Conservation (phyloP, 2,329 filamentous ascomycete genomes). For the Fusarium nygamai region DNA sequence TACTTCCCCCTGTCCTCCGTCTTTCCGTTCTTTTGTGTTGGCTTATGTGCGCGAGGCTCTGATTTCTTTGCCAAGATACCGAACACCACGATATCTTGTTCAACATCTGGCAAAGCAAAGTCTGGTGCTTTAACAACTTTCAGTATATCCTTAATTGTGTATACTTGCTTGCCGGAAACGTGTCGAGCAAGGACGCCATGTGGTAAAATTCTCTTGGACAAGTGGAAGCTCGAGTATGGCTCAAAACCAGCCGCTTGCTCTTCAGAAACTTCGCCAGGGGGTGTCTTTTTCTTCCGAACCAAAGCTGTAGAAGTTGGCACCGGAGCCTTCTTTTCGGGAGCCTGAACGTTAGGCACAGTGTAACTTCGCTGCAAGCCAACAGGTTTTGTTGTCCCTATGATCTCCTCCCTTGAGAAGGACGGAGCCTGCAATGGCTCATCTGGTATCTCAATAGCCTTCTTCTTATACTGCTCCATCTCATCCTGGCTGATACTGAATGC, state of each 20-base stretch:
- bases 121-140: conserved; percentile 83
- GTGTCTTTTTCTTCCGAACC: conserved; percentile 26
- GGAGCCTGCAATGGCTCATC: conserved; percentile 58
- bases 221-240: conserved; percentile 84
- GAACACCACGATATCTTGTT: conserved; percentile 90
- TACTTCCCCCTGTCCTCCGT: conserved; percentile 79
- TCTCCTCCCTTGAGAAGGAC: conserved; percentile 71
- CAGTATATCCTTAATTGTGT: conserved; percentile 82
- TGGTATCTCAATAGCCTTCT: conserved; percentile 64
- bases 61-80: conserved; percentile 91
- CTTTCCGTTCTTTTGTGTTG: conserved; percentile 55
- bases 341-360: conserved; percentile 50
- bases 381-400: conserved; percentile 54
- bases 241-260: conserved; percentile 70
- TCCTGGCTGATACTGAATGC: conserved; percentile 67
- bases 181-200: conserved; percentile 83
- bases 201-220: conserved; percentile 84
- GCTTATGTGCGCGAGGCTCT: conserved; percentile 72
- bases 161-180: conserved; percentile 79
- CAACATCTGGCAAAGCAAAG: conserved; percentile 82
- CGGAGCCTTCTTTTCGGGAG: conserved; percentile 31
- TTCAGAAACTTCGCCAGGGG: conserved; percentile 33
- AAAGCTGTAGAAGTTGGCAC: conserved; percentile 15
- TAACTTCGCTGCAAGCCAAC: conserved; percentile 55
- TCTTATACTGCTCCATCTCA: conserved; percentile 70